Conservation (phyloP, 2,329 filamentous ascomycete species). For the Fusarium cyanostomum region DNA sequence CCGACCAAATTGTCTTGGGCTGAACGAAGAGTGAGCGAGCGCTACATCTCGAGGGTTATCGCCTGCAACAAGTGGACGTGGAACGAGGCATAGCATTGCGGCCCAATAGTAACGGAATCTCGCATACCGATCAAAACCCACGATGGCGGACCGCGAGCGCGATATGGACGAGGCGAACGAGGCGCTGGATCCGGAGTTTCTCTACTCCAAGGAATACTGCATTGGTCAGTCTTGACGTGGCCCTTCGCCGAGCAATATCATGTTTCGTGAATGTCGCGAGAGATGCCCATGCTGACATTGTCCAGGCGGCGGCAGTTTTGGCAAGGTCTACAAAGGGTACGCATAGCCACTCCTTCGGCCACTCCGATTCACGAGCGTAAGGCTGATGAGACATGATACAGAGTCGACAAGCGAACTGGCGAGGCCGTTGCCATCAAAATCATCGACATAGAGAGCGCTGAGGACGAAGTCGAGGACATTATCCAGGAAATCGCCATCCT, state of each 20-base stretch:
- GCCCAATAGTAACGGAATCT: slow-evolving; percentile 13
- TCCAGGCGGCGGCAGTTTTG: slow-evolving; percentile 93
- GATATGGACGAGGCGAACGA: slow-evolving; percentile 60
- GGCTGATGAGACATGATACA: slow-evolving; percentile 50
- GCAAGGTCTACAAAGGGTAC: slow-evolving; percentile 98
- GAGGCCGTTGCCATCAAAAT: slow-evolving; percentile 97
- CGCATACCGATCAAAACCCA: slow-evolving; percentile 20
- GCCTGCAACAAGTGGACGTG: slow-evolving; percentile 1
- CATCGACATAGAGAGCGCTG: slow-evolving; percentile 98
- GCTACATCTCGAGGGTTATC: neutral
- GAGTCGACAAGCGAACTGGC: slow-evolving; percentile 91
- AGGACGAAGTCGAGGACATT: slow-evolving; percentile 99
- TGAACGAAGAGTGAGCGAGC: neutral
- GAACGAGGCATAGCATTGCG: slow-evolving; percentile 4
- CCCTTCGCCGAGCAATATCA: slow-evolving; percentile 2
- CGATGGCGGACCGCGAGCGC: slow-evolving; percentile 61
- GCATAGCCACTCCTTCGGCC: slow-evolving; percentile 4
- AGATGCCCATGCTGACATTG: slow-evolving; percentile 35
- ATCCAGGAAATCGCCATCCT: slow-evolving; percentile 98
- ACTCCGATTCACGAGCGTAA: neutral
- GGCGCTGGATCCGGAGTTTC: slow-evolving; percentile 80
- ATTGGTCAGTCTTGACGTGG: slow-evolving; percentile 68
- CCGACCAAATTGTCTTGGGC: neutral
- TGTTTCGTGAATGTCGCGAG: neutral
- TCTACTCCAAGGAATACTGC: slow-evolving; percentile 94